Evolutionary conservation across 2,329 filamentous ascomycete species (phyloP), one percentile per base, ranked within the genome.

Genomic region (Bisporella sp.): DNA sequence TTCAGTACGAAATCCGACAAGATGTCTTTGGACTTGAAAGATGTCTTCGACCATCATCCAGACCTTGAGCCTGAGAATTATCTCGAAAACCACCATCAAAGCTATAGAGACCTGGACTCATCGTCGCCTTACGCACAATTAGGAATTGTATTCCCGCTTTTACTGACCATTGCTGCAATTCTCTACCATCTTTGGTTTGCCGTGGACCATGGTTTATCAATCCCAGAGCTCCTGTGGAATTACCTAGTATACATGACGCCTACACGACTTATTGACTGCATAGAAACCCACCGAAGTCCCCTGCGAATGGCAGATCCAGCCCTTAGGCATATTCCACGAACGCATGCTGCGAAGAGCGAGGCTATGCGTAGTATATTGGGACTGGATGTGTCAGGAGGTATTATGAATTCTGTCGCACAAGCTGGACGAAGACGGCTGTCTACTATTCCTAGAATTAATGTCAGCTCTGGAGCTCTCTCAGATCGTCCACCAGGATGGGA

Each of bases 351-450:
- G 30, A 90, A 89, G 67, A 82, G 79, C 63, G 77, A 83, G 57
- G 74, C 76, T 7, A 75, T 89, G 69, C 74, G 76, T 58, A 77
- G 79, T 54, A 73, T 89, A 32, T 65, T 89, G 33, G 78, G 82
- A 2, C 62, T 85, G 54, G 77, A 81, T 58, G 72, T 64, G 47
- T 66, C 71, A 5, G 71, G 72, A 37, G 72, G 77, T 46, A 71
- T 82, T 55, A 73, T 83, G 61, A 73, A 71, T 45, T 76, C 75
- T 5, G 78, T 81, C 11, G 76, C 81, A 39, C 74, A 78, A 58
- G 81, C 74, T 4, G 75, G 81, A 33, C 76, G 77, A 50, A 76
- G 77, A 49, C 74, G 77, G 21, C 65, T 82, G 2, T 73, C 71
- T 39, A 76, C 73, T 9, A 64, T 84, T 13, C 55, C 63, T 28